Evolutionary conservation across 148 eudicot genomes (phyloP).

Genomic region (Spergularia marina): DNA sequence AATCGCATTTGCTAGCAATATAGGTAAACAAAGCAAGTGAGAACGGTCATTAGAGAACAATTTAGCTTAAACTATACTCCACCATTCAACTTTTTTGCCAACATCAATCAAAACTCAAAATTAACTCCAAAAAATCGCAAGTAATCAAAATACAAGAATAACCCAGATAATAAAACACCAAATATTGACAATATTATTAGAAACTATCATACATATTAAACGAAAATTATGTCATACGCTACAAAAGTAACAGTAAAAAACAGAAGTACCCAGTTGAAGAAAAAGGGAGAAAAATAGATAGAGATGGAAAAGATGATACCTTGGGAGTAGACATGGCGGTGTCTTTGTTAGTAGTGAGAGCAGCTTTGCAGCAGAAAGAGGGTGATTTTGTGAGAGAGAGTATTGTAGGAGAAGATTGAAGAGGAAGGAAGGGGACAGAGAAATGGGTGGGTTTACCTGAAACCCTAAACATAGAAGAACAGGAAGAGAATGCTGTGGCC

Average conservation of each 20-base stretch:
- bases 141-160: not conserved
- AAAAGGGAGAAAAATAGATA: not conserved
- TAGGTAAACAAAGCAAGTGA: not conserved
- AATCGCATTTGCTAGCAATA: not conserved
- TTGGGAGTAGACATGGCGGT: constrained; percentile 21
- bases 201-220: not conserved
- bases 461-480: constrained; percentile 3
- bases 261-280: not conserved
- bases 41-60: not conserved
- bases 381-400: constrained; percentile 8
- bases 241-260: not conserved
- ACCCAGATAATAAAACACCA: not conserved
- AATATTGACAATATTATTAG: not conserved
- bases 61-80: not conserved
- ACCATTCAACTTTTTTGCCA: not conserved
- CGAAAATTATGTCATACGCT: not conserved
- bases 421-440: constrained; percentile 4
- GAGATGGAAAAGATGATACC: constrained; percentile 19
- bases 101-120: not conserved
- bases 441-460: constrained; percentile 5
- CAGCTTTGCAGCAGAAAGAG: constrained; percentile 11
- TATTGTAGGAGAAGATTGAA: constrained; percentile 16
- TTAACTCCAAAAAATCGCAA: not conserved
- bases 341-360: constrained; percentile 21
- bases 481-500: constrained; percentile 16